Evolutionary conservation across 495 filamentous ascomycete genomes (phyloP), one percentile per base, ranked within the genome.

Genomic region (Aspergillus indologenus): DNA sequence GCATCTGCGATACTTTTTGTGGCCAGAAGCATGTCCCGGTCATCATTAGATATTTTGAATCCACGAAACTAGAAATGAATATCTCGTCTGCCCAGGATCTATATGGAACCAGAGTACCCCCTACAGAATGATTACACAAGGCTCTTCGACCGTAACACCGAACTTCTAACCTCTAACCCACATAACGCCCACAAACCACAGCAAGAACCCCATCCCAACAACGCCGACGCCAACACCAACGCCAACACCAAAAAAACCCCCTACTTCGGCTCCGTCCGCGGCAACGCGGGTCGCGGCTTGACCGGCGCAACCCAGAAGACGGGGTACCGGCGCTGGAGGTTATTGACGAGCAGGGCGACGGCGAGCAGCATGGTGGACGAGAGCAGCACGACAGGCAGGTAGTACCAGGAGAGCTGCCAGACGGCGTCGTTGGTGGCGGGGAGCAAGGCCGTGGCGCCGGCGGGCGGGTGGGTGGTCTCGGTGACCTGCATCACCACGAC

Each of bases 381-480:
- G 22, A 91, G 69, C 61, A 87, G 58, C 1, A 92, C 77, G 1
- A 90, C 70, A 0, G 84, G 79, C 3, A 92, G 60, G 29, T 87
- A 77, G 42, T 82, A 82, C 90, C 89, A 94, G 0, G 88, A 90
- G 50, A 95, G 73, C 0, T 65, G 62, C 34, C 76, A 78, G 1
- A 88, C 73, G 0, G 72, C 69, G 0, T 80, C 64, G 46, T 86
- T 79, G 0, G 84, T 77, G 1, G 86, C 87, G 0, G 89, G 87
- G 24, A 94, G 75, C 12, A 96, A 66, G 0, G 90, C 91, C 3
- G 89, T 92, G 0, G 91, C 91, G 14, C 91, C 91, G 0, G 89
- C 91, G 2, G 91, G 91, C 7, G 91, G 91, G 63, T 96, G 87
- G 0, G 90, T 79, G 0, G 90, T 92, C 7, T 84, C 83, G 0